Percentiles rank a stretch among this genome's conserved stretches.
phyloP scores from a whole-genome alignment of 1,284 basidiomycete species.

The Boletus hoseneyae region DNA sequence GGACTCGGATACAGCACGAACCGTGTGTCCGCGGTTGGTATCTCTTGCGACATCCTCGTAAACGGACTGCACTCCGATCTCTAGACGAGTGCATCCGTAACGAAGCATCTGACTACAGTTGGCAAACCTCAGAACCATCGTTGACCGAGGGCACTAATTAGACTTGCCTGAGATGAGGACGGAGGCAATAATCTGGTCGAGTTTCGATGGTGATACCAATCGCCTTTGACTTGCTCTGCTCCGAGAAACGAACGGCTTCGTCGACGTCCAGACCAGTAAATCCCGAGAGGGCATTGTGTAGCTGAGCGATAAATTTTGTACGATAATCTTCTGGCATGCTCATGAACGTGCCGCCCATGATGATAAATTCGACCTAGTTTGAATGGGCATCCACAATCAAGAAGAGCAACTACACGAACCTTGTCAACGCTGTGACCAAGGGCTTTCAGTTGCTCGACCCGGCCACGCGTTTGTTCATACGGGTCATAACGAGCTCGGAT shows the following conservation, averaged over 20 bases:
- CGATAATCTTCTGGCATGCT: constrained; percentile 97
- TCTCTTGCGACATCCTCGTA: constrained; percentile 99
- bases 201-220: constrained; percentile 99
- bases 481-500: constrained; percentile 98
- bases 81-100: constrained; percentile 96
- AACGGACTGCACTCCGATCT: constrained; percentile 98
- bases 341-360: constrained; percentile 99
- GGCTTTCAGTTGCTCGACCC: constrained; percentile 93
- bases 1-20: constrained; percentile 94
- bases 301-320: constrained; percentile 89
- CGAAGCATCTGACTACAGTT: constrained; percentile 88
- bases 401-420: constrained; percentile 40
- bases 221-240: constrained; percentile 96
- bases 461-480: constrained; percentile 94
- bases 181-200: constrained; percentile 95
- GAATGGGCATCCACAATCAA: not conserved
- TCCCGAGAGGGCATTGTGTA: constrained; percentile 96
- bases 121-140: not conserved
- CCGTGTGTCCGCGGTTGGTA: constrained; percentile 97
- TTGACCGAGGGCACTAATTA: not conserved
- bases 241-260: constrained; percentile 96
- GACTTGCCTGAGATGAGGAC: constrained; percentile 84
- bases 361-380: constrained; percentile 88
- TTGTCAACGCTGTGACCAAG: constrained; percentile 98
- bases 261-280: constrained; percentile 93